phyloP scores from a whole-genome alignment of 192 early-diverging fungal genomes.

The Podochytrium sp. region DNA sequence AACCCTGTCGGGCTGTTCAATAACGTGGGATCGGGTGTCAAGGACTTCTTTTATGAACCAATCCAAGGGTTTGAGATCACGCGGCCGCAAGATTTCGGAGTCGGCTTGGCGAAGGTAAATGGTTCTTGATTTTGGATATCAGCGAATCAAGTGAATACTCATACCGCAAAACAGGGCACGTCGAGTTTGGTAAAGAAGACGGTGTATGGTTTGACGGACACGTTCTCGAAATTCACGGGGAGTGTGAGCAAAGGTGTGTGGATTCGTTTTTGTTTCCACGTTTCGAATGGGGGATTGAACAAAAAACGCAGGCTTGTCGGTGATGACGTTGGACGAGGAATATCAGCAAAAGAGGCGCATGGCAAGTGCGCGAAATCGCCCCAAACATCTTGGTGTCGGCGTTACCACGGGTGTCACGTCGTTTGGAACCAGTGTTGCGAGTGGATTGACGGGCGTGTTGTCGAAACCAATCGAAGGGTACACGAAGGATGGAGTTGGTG shows the following conservation, averaged over 20 bases:
- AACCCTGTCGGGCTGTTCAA: constrained; percentile 98
- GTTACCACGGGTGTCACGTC: constrained; percentile 86
- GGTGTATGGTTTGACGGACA: constrained; percentile 94
- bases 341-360: constrained; percentile 87
- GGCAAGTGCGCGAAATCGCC: constrained; percentile 79
- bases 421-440: constrained; percentile 78
- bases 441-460: constrained; percentile 83
- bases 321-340: constrained; percentile 88
- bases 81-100: constrained; percentile 90
- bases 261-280: too few species aligned
- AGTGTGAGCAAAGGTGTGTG: constrained; percentile 88
- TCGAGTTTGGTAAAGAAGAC: constrained; percentile 87
- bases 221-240: constrained; percentile 93
- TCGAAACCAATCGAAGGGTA: constrained; percentile 85
- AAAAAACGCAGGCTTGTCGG: constrained; percentile 76
- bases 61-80: constrained; percentile 96
- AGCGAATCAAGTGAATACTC: not conserved
- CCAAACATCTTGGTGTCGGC: constrained; percentile 87
- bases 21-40: constrained; percentile 91
- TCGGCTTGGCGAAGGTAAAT: constrained; percentile 87
- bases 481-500: constrained; percentile 84
- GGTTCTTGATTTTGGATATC: too few species aligned
- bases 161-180: constrained; percentile 61
- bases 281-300: too few species aligned
- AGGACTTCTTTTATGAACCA: constrained; percentile 97